Evolutionary conservation across 2,329 filamentous ascomycete species (phyloP).

Genomic region (Gremmenia infestans): DNA sequence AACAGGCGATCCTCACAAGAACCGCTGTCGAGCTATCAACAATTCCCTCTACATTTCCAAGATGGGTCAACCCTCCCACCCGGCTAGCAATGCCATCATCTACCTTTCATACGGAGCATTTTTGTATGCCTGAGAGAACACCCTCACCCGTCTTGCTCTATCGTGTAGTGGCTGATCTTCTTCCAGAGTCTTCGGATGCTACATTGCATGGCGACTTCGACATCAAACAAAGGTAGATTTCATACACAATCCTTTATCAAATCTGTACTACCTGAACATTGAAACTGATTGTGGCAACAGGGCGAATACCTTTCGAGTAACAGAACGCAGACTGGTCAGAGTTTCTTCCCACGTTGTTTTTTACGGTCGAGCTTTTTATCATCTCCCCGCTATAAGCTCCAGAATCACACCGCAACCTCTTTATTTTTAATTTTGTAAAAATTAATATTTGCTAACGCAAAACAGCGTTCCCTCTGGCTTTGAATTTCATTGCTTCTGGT

Average conservation of each 20-base stretch:
- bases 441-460: slow-evolving; percentile 13
- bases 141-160: not conserved
- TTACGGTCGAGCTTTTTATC: not conserved
- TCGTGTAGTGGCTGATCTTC: slow-evolving; percentile 6
- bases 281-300: slow-evolving; percentile 19
- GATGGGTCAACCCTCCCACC: slow-evolving; percentile 71
- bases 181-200: slow-evolving; percentile 56
- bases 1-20: too few species aligned
- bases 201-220: slow-evolving; percentile 50
- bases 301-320: slow-evolving; percentile 70
- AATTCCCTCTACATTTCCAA: slow-evolving; percentile 10
- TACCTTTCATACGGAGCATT: slow-evolving; percentile 75
- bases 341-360: not conserved
- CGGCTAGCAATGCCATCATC: slow-evolving; percentile 77
- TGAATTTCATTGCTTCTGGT: slow-evolving; percentile 91
- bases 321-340: slow-evolving; percentile 77
- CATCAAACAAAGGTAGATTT: slow-evolving; percentile 32
- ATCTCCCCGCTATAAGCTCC: not conserved
- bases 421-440: too few species aligned
- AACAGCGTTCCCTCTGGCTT: slow-evolving; percentile 69
- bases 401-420: not conserved
- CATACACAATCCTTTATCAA: not conserved
- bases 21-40: too few species aligned
- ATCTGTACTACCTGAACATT: not conserved
- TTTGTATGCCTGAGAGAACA: slow-evolving; percentile 48